Percentiles rank a stretch among this genome's conserved stretches.
Evolutionary conservation across 1,139 yeast species (phyloP).

Genomic region (Pichia cactophila): DNA sequence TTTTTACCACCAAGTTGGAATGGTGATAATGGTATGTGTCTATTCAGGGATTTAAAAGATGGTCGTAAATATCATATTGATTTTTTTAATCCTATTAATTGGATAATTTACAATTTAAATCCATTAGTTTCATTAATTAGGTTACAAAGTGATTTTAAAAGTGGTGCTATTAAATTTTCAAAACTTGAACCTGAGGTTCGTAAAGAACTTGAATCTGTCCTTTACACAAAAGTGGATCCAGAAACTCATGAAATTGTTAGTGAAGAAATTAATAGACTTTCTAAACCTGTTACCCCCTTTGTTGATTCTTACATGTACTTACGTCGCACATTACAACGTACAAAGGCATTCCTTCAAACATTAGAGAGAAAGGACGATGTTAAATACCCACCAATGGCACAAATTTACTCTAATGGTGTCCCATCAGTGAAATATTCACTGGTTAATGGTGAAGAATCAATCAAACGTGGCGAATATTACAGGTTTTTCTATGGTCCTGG

Average conservation of each 20-base stretch:
- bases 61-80: constrained; percentile 50
- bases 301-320: constrained; percentile 63
- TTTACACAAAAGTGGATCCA: constrained; percentile 11
- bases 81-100: constrained; percentile 69
- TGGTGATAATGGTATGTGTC: constrained; percentile 43
- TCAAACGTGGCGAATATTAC: constrained; percentile 63
- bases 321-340: constrained; percentile 43
- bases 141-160: constrained; percentile 8
- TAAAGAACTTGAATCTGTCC: constrained; percentile 15
- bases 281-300: constrained; percentile 31
- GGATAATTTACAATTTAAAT: constrained; percentile 70
- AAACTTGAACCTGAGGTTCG: constrained; percentile 9
- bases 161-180: constrained; percentile 3
- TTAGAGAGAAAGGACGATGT: constrained; percentile 44
- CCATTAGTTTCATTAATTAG: constrained; percentile 47
- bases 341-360: constrained; percentile 53
- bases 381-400: constrained; percentile 74
- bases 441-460: constrained; percentile 54
- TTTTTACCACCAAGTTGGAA: constrained; percentile 64
- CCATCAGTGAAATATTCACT: constrained; percentile 80
- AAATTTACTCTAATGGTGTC: constrained; percentile 69
- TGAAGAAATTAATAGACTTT: constrained; percentile 14
- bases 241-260: constrained; percentile 18
- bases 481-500: constrained; percentile 84
- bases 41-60: constrained; percentile 46